Percentiles rank a stretch among this genome's conserved stretches.
These are phyloP conservation scores for Alternaria triticimaculans DNA, from an alignment of 2,329 filamentous ascomycete species.

Conservation along the genomic window DNA sequence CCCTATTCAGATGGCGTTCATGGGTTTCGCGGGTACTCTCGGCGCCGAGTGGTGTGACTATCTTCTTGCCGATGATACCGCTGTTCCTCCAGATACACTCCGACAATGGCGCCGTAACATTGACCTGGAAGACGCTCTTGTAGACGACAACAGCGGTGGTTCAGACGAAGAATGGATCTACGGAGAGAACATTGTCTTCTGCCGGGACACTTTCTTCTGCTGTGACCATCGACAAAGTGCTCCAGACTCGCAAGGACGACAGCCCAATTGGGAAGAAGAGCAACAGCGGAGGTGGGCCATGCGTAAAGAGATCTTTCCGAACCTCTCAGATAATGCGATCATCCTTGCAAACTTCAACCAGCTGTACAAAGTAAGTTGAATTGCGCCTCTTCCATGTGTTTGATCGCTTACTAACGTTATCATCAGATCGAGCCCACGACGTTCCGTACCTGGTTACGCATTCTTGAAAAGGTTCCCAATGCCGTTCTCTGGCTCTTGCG, in stretches of 20 bases:
- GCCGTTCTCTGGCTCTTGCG: slow-evolving; percentile 94
- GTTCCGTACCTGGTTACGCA: slow-evolving; percentile 93
- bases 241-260: slow-evolving; percentile 68
- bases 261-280: slow-evolving; percentile 82
- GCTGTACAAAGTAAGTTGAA: slow-evolving; percentile 81
- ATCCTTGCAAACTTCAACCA: slow-evolving; percentile 99
- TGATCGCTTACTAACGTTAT: slow-evolving; percentile 18
- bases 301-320: slow-evolving; percentile 90
- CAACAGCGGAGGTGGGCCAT: slow-evolving; percentile 84
- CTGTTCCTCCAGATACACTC: slow-evolving; percentile 81
- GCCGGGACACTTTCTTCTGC: slow-evolving; percentile 95
- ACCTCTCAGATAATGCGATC: slow-evolving; percentile 79
- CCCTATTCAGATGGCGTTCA: slow-evolving; percentile 99
- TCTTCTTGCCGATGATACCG: slow-evolving; percentile 85
- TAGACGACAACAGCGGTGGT: slow-evolving; percentile 70
- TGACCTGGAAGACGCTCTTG: slow-evolving; percentile 70
- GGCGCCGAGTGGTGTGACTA: slow-evolving; percentile 99
- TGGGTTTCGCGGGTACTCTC: slow-evolving; percentile 96
- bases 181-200: slow-evolving; percentile 95
- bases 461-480: slow-evolving; percentile 83
- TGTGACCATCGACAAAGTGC: slow-evolving; percentile 95
- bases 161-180: slow-evolving; percentile 87
- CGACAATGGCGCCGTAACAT: slow-evolving; percentile 80
- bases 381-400: neutral
- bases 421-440: slow-evolving; percentile 91